Conservation (phyloP, 169 alveolate genomes). For the Babesia ovata region DNA sequence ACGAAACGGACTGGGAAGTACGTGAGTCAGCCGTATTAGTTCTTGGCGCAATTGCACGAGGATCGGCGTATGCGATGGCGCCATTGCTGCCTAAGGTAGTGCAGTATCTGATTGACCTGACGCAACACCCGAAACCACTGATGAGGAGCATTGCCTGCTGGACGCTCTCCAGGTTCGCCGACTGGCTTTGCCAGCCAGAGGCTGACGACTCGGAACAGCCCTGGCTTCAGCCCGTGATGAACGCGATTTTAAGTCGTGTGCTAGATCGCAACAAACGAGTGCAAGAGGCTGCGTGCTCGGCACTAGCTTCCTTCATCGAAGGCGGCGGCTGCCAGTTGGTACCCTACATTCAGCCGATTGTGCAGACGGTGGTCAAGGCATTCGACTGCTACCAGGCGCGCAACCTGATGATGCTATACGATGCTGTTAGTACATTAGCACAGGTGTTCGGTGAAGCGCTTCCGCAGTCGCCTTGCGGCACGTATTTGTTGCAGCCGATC, state of each 20-base stretch:
- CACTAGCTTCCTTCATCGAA: constrained; percentile 88
- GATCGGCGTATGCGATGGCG: constrained; percentile 80
- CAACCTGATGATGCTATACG: constrained; percentile 80
- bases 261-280: constrained; percentile 89
- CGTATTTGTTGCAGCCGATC: constrained; percentile 25
- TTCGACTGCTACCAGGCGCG: constrained; percentile 79
- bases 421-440: constrained; percentile 78
- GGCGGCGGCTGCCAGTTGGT: constrained; percentile 72
- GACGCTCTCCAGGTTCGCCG: constrained; percentile 86
- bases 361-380: constrained; percentile 77
- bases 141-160: constrained; percentile 89
- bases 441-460: constrained; percentile 53
- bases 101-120: constrained; percentile 75
- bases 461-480: constrained; percentile 12
- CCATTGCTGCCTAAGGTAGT: constrained; percentile 86
- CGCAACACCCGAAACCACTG: constrained; percentile 83
- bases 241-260: constrained; percentile 75
- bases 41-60: constrained; percentile 90
- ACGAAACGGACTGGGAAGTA: constrained; percentile 81
- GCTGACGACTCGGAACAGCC: constrained; percentile 25
- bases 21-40: constrained; percentile 88
- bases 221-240: constrained; percentile 67
- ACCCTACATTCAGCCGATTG: constrained; percentile 76
- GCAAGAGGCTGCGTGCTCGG: constrained; percentile 92
- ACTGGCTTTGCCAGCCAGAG: constrained; percentile 79